Conservation (phyloP, 2,329 filamentous ascomycete species). For the Volutella citrinella region DNA sequence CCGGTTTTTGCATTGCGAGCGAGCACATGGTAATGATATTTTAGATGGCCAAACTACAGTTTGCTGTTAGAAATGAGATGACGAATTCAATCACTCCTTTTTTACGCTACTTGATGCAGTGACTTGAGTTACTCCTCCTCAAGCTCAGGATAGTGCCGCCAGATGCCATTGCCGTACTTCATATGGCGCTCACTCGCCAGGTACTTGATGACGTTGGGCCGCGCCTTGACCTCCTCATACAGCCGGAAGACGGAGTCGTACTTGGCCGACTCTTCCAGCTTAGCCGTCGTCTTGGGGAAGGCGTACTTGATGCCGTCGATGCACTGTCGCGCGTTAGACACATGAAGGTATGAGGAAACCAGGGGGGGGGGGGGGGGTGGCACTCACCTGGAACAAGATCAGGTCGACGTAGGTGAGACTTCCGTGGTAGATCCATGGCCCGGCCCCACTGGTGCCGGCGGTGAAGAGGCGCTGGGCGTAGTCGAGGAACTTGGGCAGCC, state of each 20-base stretch:
- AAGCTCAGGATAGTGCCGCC: constrained; percentile 70
- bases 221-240: constrained; percentile 59
- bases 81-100: too few species aligned
- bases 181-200: constrained; percentile 61
- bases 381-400: constrained; percentile 66
- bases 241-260: constrained; percentile 62
- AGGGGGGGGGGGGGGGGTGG: too few species aligned
- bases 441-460: constrained; percentile 51
- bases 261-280: constrained; percentile 51
- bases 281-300: constrained; percentile 65
- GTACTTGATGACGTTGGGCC: constrained; percentile 66
- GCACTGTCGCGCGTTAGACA: constrained; percentile 33
- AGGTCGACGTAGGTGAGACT: constrained; percentile 69
- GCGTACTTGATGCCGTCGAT: constrained; percentile 61
- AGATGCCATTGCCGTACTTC: constrained; percentile 64
- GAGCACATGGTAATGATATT: too few species aligned
- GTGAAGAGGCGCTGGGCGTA: constrained; percentile 67
- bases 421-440: constrained; percentile 64
- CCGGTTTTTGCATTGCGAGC: too few species aligned
- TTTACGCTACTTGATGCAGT: too few species aligned
- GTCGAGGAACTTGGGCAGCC: constrained; percentile 69
- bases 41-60: too few species aligned
- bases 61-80: too few species aligned
- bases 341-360: too few species aligned
- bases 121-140: too few species aligned